Evolutionary conservation across 1,284 basidiomycete genomes (phyloP).

Genomic region (Sphaerobolus stellatus): DNA sequence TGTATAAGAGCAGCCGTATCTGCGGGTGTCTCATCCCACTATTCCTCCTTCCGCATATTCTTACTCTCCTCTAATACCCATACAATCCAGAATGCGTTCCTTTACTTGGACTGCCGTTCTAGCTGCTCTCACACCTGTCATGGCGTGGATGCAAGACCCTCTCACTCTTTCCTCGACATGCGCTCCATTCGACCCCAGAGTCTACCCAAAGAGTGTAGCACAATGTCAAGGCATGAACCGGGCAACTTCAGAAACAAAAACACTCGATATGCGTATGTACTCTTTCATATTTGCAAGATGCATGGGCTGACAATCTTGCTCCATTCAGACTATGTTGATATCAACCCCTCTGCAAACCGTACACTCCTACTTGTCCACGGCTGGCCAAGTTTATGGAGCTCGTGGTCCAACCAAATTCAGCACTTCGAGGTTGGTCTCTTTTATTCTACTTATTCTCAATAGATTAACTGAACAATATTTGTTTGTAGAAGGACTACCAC

Average conservation of each 20-base stretch:
- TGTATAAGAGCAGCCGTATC: no score
- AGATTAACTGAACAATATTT: conserved; percentile 1
- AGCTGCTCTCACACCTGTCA: background rate
- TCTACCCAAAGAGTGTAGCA: conserved; percentile 35
- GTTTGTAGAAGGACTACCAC: conserved; percentile 50
- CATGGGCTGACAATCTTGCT: background rate
- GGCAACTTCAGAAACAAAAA: conserved; percentile 24
- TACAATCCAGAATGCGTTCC: no score
- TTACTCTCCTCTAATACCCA: background rate
- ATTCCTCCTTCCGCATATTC: background rate
- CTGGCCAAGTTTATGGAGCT: conserved; percentile 73
- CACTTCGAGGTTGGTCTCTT: conserved; percentile 49
- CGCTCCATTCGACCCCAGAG: conserved; percentile 37
- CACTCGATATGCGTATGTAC: conserved; percentile 38
- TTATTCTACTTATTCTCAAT: background rate
- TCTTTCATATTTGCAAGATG: background rate
- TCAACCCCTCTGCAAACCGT: conserved; percentile 50
- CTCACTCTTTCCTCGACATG: background rate
- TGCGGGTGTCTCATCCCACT: no score
- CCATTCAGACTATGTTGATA: conserved; percentile 57
- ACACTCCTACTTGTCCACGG: conserved; percentile 69
- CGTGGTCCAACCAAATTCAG: conserved; percentile 66
- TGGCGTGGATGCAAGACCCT: background rate
- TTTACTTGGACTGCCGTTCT: background rate
- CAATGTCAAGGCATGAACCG: conserved; percentile 29